Conservation (phyloP, 1,284 basidiomycete species). For the Malassezia obtusa region DNA sequence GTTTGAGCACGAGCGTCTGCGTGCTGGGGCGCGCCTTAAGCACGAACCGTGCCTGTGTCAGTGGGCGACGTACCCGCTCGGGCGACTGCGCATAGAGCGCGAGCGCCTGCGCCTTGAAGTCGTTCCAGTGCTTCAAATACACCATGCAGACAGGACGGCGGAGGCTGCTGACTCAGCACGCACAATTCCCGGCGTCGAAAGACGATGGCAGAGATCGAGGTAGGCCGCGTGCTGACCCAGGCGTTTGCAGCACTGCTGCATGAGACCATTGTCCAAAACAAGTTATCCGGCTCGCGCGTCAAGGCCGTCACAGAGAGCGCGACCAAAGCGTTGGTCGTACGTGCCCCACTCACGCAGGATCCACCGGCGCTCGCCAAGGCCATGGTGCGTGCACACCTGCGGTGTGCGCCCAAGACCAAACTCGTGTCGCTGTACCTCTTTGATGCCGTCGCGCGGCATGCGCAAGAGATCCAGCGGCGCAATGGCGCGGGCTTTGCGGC, state of each 20-base stretch:
- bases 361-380: slow-evolving; percentile 6
- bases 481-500: slow-evolving; percentile 18
- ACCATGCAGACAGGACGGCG: slow-evolving; percentile 8
- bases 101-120: slow-evolving; percentile 13
- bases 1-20: slow-evolving; percentile 8
- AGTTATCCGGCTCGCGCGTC: slow-evolving; percentile 28
- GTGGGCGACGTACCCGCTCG: slow-evolving; percentile 3
- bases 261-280: slow-evolving; percentile 23
- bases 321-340: slow-evolving; percentile 14
- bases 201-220: slow-evolving; percentile 11
- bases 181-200: background rate
- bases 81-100: slow-evolving; percentile 5
- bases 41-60: slow-evolving; percentile 7
- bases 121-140: slow-evolving; percentile 17
- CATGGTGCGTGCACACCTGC: slow-evolving; percentile 20
- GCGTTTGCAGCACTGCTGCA: slow-evolving; percentile 16
- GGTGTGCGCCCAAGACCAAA: slow-evolving; percentile 17
- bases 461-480: slow-evolving; percentile 21
- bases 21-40: slow-evolving; percentile 13
- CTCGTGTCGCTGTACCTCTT: slow-evolving; percentile 30
- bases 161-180: slow-evolving; percentile 5
- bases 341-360: slow-evolving; percentile 7
- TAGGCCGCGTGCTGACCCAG: slow-evolving; percentile 3
- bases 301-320: slow-evolving; percentile 17
- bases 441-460: slow-evolving; percentile 28